Evolutionary conservation across 495 filamentous ascomycete genomes (phyloP), one percentile per base, ranked within the genome.

Genomic region (Glonium stellatum): DNA sequence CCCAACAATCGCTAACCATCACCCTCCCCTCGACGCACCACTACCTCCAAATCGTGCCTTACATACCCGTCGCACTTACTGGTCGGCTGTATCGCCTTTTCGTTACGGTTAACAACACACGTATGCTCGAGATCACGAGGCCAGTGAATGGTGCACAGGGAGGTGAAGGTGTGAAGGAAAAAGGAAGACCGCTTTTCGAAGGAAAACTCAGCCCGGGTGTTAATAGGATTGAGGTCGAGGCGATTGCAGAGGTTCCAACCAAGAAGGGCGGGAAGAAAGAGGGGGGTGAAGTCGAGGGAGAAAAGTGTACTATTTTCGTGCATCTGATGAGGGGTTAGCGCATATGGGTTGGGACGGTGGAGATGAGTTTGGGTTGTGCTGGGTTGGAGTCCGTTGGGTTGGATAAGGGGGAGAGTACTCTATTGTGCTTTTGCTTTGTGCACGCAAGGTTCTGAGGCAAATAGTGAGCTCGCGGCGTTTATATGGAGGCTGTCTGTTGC

Each of bases 1-100:
- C 80, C 15, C 85, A 89, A 56, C 86, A 90, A 60, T 86, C 82
- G 19, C 69, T 89, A 48, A 84, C 86, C 5, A 69, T 90, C 23
- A 82, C 81, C 47, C 73, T 90, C 10, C 84, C 86, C 0, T 60
- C 78, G 1, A 79, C 76, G 10, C 83, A 91, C 61, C 78, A 79
- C 67, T 82, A 82, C 57, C 66, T 92, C 35, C 85, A 88, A 56
- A 76, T 92, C 49, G 76, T 76, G 25, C 85, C 86, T 0, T 79
- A 77, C 8, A 70, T 92, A 35, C 78, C 81, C 1, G 59, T 78
- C 21, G 76, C 76, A 35, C 78, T 84, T 15, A 73, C 79, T 23
- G 75, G 80, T 51, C 80, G 86, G 51, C 79, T 84, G 57, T 80
- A 81, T 67, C 87, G 83, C 62, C 63, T 87, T 44, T 83, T 88